Evolutionary conservation across 345 rosid species (phyloP).

Genomic region (Gossypioides kirkii): DNA sequence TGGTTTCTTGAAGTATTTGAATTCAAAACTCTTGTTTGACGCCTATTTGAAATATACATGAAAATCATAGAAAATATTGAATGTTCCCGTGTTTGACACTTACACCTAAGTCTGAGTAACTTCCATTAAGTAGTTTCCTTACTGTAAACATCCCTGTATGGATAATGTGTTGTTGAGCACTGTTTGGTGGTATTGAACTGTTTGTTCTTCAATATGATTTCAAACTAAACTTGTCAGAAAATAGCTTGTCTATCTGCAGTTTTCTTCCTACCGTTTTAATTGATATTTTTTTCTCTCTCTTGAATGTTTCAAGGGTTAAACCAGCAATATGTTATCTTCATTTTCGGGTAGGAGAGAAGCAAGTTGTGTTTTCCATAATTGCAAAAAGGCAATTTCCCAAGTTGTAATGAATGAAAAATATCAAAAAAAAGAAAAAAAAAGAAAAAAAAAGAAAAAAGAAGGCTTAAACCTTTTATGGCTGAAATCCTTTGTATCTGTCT

Average conservation of each 20-base stretch:
- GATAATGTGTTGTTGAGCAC: not conserved
- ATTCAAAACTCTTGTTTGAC: too few species aligned
- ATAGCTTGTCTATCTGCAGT: not conserved
- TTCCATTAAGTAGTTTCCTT: not conserved
- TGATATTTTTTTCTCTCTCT: not conserved
- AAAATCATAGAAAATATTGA: too few species aligned
- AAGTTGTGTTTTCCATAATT: not conserved
- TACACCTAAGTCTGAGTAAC: too few species aligned
- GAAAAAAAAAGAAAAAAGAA: too few species aligned
- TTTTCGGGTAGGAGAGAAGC: not conserved
- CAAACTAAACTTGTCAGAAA: too few species aligned
- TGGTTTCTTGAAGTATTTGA: too few species aligned
- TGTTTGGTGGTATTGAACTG: not conserved
- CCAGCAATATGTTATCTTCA: not conserved
- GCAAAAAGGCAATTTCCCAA: not conserved
- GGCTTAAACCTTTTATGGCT: too few species aligned
- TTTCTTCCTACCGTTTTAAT: not conserved
- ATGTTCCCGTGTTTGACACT: too few species aligned
- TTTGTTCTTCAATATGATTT: not conserved
- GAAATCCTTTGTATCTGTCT: not conserved
- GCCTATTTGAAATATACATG: too few species aligned
- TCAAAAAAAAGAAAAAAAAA: too few species aligned
- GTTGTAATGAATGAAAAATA: not conserved
- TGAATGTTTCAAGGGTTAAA: conserved; percentile 3
- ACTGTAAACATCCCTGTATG: not conserved